Evolutionary conservation across 805 yeast species (phyloP).

Genomic region (Candida berthetii): DNA sequence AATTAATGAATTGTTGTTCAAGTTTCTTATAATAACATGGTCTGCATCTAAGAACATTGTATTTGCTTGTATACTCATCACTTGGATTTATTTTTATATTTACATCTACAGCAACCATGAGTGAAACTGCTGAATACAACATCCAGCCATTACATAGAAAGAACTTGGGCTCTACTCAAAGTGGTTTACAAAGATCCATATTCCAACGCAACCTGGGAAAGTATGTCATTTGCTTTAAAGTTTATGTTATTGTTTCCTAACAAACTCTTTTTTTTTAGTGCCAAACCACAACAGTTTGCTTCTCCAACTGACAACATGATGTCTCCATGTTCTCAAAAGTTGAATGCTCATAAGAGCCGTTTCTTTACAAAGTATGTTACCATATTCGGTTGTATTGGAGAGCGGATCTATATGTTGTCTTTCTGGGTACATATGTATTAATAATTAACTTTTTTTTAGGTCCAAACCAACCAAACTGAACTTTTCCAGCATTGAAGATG

Average conservation of each 20-base stretch:
- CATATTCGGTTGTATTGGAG: too few relatives aligned
- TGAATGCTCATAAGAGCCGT: constrained; percentile 41
- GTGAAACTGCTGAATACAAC: too few relatives aligned
- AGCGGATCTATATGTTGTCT: too few relatives aligned
- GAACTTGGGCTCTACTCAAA: too few relatives aligned
- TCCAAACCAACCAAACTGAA: constrained; percentile 20
- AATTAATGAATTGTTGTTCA: too few relatives aligned
- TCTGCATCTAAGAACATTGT: too few relatives aligned
- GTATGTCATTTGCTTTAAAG: background rate
- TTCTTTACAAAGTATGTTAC: constrained; percentile 30
- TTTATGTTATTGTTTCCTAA: background rate
- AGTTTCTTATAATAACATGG: too few relatives aligned
- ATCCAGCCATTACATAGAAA: too few relatives aligned
- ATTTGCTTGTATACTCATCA: too few relatives aligned
- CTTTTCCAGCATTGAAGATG: constrained; percentile 10
- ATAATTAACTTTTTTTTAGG: constrained; percentile 2
- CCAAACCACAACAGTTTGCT: constrained; percentile 22
- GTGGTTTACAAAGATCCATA: constrained; percentile 14
- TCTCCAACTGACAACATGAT: constrained; percentile 55
- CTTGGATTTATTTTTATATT: background rate
- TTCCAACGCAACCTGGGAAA: constrained; percentile 13
- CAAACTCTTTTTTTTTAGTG: background rate
- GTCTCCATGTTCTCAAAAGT: constrained; percentile 54
- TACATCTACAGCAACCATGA: background rate
- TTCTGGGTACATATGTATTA: too few relatives aligned